A percentile compares a stretch with the other conserved stretches of the same genome.
phyloP scores from a whole-genome alignment of 768 basidiomycete species.

The Psilocybe azurescens region DNA sequence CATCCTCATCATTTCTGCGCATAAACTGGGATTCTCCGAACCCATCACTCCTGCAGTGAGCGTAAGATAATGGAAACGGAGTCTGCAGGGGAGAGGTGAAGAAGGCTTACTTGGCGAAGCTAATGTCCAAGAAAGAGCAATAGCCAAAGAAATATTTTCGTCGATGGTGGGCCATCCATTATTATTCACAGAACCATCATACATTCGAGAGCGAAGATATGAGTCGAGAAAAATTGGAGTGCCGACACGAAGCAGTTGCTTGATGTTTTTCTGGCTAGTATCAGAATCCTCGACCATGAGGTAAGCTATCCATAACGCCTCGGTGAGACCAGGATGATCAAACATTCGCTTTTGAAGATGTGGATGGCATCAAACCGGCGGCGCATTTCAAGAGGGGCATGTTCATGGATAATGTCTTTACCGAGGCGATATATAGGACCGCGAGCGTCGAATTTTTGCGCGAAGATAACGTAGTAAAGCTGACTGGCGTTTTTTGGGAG shows the following conservation, averaged over 20 bases:
- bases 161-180: constrained; percentile 56
- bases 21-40: constrained; percentile 37
- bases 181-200: constrained; percentile 40
- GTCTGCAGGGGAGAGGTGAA: constrained; percentile 1
- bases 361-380: constrained; percentile 51
- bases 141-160: constrained; percentile 48
- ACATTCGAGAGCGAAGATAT: constrained; percentile 45
- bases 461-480: constrained; percentile 45
- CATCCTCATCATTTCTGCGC: constrained; percentile 37
- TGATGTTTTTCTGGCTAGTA: constrained; percentile 46
- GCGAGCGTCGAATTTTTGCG: constrained; percentile 52
- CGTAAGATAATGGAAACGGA: constrained; percentile 8
- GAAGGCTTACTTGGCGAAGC: constrained; percentile 40
- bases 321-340: constrained; percentile 40
- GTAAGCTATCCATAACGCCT: constrained; percentile 58
- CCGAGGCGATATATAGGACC: constrained; percentile 46
- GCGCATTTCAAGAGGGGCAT: constrained; percentile 49
- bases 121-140: constrained; percentile 54
- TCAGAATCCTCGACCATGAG: constrained; percentile 64
- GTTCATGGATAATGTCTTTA: constrained; percentile 28
- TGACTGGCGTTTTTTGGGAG: constrained; percentile 29
- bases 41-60: constrained; percentile 32
- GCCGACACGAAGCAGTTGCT: constrained; percentile 50
- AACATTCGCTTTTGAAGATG: constrained; percentile 44
- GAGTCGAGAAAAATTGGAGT: constrained; percentile 43